Evolutionary conservation across 192 early-diverging fungal species (phyloP), one percentile per base, ranked within the genome.

Genomic region (Radiomyces spectabilis): DNA sequence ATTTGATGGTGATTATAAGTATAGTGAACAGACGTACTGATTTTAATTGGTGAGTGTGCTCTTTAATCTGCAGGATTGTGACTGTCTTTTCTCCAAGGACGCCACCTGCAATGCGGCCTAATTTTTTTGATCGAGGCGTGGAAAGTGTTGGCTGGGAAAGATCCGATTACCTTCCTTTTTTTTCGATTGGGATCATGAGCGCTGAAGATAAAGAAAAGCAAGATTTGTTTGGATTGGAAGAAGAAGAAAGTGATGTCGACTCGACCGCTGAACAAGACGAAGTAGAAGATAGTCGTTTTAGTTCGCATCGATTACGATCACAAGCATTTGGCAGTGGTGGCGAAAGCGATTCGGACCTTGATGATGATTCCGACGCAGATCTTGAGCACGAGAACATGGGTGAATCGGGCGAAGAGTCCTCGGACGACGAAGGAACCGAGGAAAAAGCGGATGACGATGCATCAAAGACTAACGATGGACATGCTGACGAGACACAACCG

Each of bases 381-480:
- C n/a, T n/a, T n/a, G n/a, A n/a, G 26, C 26, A 9, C 16, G 32
- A 3, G 54, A 34, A 16, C 24, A 24, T 9, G 24, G 12, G 22
- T n/a, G n/a, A 10, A 8, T 3, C n/a, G n/a, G 31, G 22, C 4
- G 15, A 33, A 22, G 48, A 13, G 15, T 6, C 32, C 2, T 1
- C 53, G 15, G 53, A 56, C 5, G 44, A 57, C 5, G 27, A 68
- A 15, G 32, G 26, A 15, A 52, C 71, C 22, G 50, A 30, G 40
- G 68, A 67, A 25, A 35, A 27, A n/a, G 34, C 49, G n/a, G 55
- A 58, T 19, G 55, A 53, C 5, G 55, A 71, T 5, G 53, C 53
- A 5, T 56, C 63, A 7, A 54, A 71, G 12, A 57, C 66, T 4
- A 62, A 67, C 4, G 69, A 59, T 22, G 61, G 48, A 33, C 52